Percentiles rank a stretch among this genome's conserved stretches.
Conservation (phyloP, 2,329 filamentous ascomycete genomes). For the Mollisiaceae sp. region DNA sequence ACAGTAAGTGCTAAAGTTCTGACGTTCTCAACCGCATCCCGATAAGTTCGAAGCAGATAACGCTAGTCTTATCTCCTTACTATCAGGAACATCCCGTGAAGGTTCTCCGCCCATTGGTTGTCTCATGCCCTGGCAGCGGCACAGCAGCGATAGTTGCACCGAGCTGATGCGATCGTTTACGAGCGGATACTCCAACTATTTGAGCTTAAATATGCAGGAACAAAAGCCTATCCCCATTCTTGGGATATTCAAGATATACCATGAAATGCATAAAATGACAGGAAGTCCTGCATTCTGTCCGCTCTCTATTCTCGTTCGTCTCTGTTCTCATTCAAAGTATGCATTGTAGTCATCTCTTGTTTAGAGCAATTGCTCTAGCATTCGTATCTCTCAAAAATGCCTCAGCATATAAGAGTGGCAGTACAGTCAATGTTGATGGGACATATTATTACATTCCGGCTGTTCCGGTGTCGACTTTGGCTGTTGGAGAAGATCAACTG, state of each 20-base stretch:
- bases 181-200: background rate
- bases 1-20: constrained; percentile 6
- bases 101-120: background rate
- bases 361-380: background rate
- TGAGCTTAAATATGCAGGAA: background rate
- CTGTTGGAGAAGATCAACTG: background rate
- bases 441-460: constrained; percentile 3
- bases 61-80: constrained; percentile 4
- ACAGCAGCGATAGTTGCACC: background rate
- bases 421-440: constrained; percentile 4
- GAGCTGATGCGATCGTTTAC: background rate
- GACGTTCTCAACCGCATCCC: background rate
- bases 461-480: constrained; percentile 1
- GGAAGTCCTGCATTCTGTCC: background rate
- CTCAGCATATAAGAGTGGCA: constrained; percentile 3
- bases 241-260: background rate
- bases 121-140: background rate
- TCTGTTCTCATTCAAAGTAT: background rate
- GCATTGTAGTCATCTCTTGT: background rate
- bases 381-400: background rate
- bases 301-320: background rate
- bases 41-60: background rate
- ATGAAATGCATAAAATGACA: background rate
- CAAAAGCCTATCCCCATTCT: background rate
- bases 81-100: background rate